Conservation (phyloP, 2,329 filamentous ascomycete species). For the Cladosporium sp. region DNA sequence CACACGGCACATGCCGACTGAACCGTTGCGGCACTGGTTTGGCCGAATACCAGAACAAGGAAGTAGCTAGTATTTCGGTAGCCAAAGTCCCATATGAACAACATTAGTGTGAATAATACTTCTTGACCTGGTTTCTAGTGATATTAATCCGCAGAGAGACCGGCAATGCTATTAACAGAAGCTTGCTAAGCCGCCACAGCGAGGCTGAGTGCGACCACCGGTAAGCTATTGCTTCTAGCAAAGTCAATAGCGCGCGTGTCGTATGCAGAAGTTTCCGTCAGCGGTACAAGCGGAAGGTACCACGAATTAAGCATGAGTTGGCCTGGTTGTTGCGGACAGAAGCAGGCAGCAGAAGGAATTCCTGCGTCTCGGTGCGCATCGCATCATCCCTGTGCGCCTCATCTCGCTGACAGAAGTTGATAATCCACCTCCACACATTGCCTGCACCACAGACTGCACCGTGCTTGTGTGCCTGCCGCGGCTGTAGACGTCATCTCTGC, state of each 20-base stretch:
- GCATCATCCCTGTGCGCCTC: constrained; percentile 2
- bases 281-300: not conserved
- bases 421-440: constrained; percentile 2
- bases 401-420: not conserved
- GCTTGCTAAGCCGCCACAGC: constrained; percentile 10
- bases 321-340: not conserved
- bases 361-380: not conserved
- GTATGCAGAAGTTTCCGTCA: constrained; percentile 6
- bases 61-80: too few relatives aligned
- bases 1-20: too few relatives aligned
- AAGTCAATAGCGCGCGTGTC: constrained; percentile 11
- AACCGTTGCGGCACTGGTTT: too few relatives aligned
- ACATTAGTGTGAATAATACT: too few relatives aligned
- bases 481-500: constrained; percentile 1
- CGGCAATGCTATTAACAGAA: not conserved
- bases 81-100: too few relatives aligned
- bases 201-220: constrained; percentile 5
- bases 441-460: not conserved
- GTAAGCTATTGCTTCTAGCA: constrained; percentile 4
- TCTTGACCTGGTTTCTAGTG: too few relatives aligned
- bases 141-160: too few relatives aligned
- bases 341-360: not conserved
- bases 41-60: too few relatives aligned
- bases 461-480: not conserved
- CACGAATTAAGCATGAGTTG: not conserved